Evolutionary conservation across 177 flowering plant genomes (phyloP).

Genomic region (Telopea speciosissima): DNA sequence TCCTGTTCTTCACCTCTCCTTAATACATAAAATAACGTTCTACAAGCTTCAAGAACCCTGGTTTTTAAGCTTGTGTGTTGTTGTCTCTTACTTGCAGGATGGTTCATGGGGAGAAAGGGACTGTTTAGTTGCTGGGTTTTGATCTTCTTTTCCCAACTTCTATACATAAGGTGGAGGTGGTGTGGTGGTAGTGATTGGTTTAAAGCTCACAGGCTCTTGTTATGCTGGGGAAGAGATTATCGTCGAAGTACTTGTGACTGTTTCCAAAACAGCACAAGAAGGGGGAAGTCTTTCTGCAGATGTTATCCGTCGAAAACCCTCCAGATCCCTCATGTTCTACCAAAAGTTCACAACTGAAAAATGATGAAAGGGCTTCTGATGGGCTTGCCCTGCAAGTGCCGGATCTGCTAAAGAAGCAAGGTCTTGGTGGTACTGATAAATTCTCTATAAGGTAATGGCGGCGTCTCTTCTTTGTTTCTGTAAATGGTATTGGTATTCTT

Average conservation of each 20-base stretch:
- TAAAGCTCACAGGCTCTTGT: constrained; percentile 17
- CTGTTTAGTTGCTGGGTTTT: not conserved
- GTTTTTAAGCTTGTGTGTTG: constrained; percentile 7
- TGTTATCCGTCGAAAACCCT: constrained; percentile 74
- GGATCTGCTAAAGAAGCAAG: constrained; percentile 33
- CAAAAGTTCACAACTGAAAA: constrained; percentile 25
- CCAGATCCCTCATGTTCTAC: constrained; percentile 47
- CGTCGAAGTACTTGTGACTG: constrained; percentile 41
- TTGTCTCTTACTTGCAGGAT: constrained; percentile 27
- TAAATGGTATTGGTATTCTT: not conserved
- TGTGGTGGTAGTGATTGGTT: too few species aligned
- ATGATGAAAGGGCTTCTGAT: constrained; percentile 34
- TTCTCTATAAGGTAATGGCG: constrained; percentile 70
- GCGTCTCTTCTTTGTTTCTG: not conserved
- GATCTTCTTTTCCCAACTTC: too few species aligned
- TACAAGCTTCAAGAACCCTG: constrained; percentile 19
- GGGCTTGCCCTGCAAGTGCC: constrained; percentile 23
- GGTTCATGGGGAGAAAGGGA: constrained; percentile 19
- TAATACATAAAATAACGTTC: constrained; percentile 53
- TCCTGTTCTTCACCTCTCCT: constrained; percentile 14
- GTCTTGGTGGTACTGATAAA: constrained; percentile 8
- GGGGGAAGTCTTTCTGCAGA: constrained; percentile 58
- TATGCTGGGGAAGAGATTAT: constrained; percentile 43
- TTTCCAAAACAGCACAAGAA: constrained; percentile 39
- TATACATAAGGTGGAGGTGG: too few species aligned